phyloP scores from a whole-genome alignment of 192 early-diverging fungal species.

The Coemansia sp. region DNA sequence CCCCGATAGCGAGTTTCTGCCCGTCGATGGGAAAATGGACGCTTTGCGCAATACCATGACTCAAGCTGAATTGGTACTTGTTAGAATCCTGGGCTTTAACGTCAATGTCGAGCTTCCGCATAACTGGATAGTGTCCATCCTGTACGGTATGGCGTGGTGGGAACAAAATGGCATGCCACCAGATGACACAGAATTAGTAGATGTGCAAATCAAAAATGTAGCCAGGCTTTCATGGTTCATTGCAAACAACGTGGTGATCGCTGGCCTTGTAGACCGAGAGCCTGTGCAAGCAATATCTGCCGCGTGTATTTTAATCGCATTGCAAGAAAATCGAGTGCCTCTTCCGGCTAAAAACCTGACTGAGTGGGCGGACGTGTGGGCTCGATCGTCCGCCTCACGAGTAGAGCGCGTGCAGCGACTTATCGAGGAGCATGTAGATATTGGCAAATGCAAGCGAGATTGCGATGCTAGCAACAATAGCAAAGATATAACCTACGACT shows the following conservation, averaged over 20 bases:
- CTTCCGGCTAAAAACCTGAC: constrained; percentile 22
- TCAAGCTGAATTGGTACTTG: constrained; percentile 22
- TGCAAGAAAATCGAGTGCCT: constrained; percentile 1
- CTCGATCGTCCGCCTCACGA: constrained; percentile 10
- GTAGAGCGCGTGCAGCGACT: background rate
- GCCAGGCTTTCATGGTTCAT: constrained; percentile 12
- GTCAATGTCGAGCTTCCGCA: constrained; percentile 37
- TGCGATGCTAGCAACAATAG: background rate
- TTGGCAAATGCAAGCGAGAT: background rate
- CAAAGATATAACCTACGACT: background rate
- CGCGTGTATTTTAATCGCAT: constrained; percentile 21
- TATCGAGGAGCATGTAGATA: constrained; percentile 7
- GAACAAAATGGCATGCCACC: constrained; percentile 23
- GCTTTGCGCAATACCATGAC: constrained; percentile 27
- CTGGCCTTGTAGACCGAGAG: constrained; percentile 25
- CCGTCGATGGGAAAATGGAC: constrained; percentile 3
- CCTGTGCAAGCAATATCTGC: constrained; percentile 22
- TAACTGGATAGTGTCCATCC: constrained; percentile 19
- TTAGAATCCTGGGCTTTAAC: constrained; percentile 28
- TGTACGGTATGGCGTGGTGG: constrained; percentile 47
- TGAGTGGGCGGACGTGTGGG: constrained; percentile 39
- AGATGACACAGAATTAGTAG: constrained; percentile 21
- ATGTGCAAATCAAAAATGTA: constrained; percentile 17
- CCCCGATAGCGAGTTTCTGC: constrained; percentile 3
- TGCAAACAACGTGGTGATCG: constrained; percentile 17